Evolutionary conservation across 2,329 filamentous ascomycete species (phyloP), one percentile per base, ranked within the genome.

Genomic region (Fusarium sp.): DNA sequence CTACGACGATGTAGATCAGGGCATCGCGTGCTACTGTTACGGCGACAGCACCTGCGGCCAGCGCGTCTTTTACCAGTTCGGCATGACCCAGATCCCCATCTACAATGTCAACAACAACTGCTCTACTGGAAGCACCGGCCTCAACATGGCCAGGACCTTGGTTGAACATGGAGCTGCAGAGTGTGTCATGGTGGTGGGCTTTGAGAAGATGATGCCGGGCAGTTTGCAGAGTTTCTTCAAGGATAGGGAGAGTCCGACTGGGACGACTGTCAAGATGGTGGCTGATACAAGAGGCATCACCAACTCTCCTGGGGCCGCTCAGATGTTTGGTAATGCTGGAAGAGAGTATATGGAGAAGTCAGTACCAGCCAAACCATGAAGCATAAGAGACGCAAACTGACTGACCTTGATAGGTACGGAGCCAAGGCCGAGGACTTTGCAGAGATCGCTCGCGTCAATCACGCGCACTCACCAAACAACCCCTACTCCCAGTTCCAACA

Each of bases 21-120:
- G 94, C 68, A 87, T 98, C 13, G 96, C 94, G n/a, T 98, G 95
- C 86, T 98, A 97, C 85, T 97, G 94, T 86, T 98, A 97, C 80
- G 95, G 95, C 78, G 95, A 98, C 84, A 94, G 90, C 70, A 97
- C 95, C 59, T 96, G 92, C 82, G 95, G 95, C 49, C 95, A 98
- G 85, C 91, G 95, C 71, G 94, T 98, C 77, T 98, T 98, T 83
- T 98, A 98, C 84, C 95, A 98, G 83, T 98, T 98, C 81, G 96
- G 95, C 84, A 94, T 98, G 91, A 98, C 94, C 45, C 87, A 92
- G 77, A 98, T 98, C 75, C 95, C 95, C 76, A 94, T 98, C 79
- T 94, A 97, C 86, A 98, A 98, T 78, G 94, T 97, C 78, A 98
- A 98, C 88, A 98, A 98, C 87, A 98, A 98, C 85, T 98, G 95